Evolutionary conservation across 768 basidiomycete genomes (phyloP).

Genomic region (Lyophyllum atratum): DNA sequence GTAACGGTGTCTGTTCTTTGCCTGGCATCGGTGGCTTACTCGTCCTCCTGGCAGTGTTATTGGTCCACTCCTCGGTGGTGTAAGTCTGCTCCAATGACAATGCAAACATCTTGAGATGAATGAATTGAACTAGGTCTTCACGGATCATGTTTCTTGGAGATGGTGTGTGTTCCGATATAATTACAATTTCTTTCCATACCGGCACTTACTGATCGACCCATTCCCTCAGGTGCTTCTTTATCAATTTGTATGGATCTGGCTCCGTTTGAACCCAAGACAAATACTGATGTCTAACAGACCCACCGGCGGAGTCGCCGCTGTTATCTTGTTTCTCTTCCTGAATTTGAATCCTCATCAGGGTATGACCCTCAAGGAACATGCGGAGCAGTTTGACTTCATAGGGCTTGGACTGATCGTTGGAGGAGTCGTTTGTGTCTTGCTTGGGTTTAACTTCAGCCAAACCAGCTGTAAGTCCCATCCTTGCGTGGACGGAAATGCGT

Average conservation of each 20-base stretch:
- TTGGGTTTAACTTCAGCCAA: conserved; percentile 76
- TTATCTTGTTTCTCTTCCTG: conserved; percentile 69
- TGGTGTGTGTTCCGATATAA: conserved; percentile 48
- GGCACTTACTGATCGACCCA: neutral
- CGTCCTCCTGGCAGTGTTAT: conserved; percentile 45
- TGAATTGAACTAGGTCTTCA: conserved; percentile 49
- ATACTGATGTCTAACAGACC: conserved; percentile 46
- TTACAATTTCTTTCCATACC: neutral
- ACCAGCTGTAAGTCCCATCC: conserved; percentile 52
- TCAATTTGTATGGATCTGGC: conserved; percentile 60
- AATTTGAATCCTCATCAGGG: conserved; percentile 77
- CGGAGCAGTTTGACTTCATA: conserved; percentile 70
- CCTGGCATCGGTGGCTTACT: neutral
- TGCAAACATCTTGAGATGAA: neutral
- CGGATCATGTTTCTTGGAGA: conserved; percentile 78
- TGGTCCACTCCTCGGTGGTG: conserved; percentile 83
- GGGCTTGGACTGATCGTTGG: conserved; percentile 64
- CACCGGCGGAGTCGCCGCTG: conserved; percentile 67
- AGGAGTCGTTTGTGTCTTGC: conserved; percentile 66
- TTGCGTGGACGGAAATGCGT: neutral
- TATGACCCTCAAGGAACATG: conserved; percentile 56
- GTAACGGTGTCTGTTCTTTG: conserved; percentile 7
- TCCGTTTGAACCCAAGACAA: neutral
- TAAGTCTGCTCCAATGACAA: conserved; percentile 33
- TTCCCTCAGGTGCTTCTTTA: conserved; percentile 65